Evolutionary conservation across 108 stramenopile genomes (phyloP).

Genomic region (Mediolabrus comicus): DNA sequence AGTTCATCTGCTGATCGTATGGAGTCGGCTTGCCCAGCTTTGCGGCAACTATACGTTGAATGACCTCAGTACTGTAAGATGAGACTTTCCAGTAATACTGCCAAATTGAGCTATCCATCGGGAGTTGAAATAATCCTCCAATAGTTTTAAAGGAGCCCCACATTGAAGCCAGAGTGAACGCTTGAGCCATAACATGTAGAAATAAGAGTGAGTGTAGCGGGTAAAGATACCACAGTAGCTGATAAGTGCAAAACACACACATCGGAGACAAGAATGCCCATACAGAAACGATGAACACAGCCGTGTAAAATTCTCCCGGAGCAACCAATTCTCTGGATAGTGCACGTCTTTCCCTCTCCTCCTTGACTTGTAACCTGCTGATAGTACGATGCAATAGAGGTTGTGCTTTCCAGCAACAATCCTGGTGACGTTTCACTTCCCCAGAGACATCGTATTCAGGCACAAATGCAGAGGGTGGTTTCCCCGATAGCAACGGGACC

Average conservation of each 20-base stretch:
- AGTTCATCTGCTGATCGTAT: conserved; percentile 1
- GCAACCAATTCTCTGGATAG: background rate
- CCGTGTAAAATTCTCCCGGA: background rate
- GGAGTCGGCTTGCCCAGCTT: background rate
- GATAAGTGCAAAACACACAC: background rate
- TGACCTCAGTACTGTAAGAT: background rate
- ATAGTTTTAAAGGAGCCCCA: background rate
- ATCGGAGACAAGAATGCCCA: background rate
- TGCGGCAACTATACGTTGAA: background rate
- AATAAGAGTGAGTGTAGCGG: background rate
- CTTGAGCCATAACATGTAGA: background rate
- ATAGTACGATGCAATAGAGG: background rate
- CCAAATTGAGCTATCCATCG: background rate
- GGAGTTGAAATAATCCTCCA: background rate
- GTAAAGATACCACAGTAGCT: background rate
- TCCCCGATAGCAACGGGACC: background rate
- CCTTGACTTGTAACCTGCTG: background rate
- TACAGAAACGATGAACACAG: background rate
- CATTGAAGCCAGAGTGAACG: background rate
- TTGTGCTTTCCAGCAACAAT: background rate
- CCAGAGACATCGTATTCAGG: background rate
- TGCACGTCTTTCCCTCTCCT: background rate
- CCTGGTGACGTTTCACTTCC: background rate
- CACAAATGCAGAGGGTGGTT: background rate
- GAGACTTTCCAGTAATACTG: background rate